Base-by-base conservation (phyloP, 331 rosid genomes). In the Ulmus americana region DNA sequence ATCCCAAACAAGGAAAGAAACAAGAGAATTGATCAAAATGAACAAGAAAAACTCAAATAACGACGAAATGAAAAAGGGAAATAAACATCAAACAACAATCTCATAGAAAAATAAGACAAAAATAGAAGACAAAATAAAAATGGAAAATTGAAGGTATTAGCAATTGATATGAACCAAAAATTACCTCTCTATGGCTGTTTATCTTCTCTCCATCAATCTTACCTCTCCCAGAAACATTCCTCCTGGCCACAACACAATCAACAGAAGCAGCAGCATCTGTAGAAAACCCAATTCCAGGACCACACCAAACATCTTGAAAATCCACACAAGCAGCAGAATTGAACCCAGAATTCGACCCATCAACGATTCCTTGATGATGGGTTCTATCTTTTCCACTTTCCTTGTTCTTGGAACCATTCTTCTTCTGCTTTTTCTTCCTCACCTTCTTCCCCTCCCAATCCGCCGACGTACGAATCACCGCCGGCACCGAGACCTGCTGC, bases 291-390 rank as follows among this genome's bases (percentile, higher is more conserved):
- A 87, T 83, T 72, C 96, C 95, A 5, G 98, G 98, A 13, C 97
- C 97, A 72, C 99, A 94, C 95, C 99, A 90, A 44, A 87, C 99
- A 80, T 94, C 99, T 49, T 84, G 91, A 78, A 83, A 82, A 77
- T 87, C 95, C 59, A 86, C 77, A 70, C 84, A 74, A 41, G 80
- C 61, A 3, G 67, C 72, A 55, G 82, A 75, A 52, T 76, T 76
- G 13, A 73, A 47, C 46, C 47, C 69, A 64, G 81, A 55, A 74
- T 68, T 55, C 40, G 83, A 56, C 66, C 80, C 88, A 41, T 77
- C 91, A 65, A 49, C 76, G 62, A 67, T 70, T 14, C 74, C 83
- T 60, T 68, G 64, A 7, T 58, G 76, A 69, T 61, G 59, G 69
- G 76, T 62, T 6, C 13, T 79, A 55, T 47, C 47, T 1, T 28